Percentiles rank a stretch among this genome's conserved stretches.
Conservation (phyloP, 495 filamentous ascomycete genomes). For the Neurospora sp. region DNA sequence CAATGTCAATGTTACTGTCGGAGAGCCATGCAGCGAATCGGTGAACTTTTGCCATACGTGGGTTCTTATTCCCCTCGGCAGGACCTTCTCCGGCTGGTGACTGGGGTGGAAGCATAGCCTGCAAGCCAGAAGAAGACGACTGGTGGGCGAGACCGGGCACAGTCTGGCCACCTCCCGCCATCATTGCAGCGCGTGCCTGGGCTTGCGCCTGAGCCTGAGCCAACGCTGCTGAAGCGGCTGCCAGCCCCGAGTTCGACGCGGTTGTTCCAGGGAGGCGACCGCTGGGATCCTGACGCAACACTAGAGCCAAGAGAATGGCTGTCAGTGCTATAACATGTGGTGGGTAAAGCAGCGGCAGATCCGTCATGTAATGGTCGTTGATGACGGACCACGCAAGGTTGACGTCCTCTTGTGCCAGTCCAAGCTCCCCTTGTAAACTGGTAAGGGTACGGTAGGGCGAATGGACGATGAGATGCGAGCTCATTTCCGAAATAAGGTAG, state of each 20-base stretch:
- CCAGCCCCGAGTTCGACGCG: conserved; percentile 23
- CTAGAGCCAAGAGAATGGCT: conserved; percentile 76
- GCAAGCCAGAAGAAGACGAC: background rate
- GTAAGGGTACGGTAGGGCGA: conserved; percentile 91
- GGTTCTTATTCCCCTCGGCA: conserved; percentile 13
- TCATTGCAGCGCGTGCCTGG: conserved; percentile 15
- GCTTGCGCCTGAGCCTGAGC: conserved; percentile 30
- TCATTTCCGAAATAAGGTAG: conserved; percentile 88
- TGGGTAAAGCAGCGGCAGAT: conserved; percentile 76
- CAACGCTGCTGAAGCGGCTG: conserved; percentile 29
- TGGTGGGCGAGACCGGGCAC: conserved; percentile 2
- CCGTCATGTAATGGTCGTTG: conserved; percentile 94
- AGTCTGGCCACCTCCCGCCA: conserved; percentile 3
- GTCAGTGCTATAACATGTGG: conserved; percentile 88
- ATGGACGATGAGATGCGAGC: conserved; percentile 86
- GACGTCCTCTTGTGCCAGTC: conserved; percentile 66
- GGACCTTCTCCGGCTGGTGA: conserved; percentile 8
- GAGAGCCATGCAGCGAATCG: conserved; percentile 78
- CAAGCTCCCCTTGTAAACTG: conserved; percentile 59
- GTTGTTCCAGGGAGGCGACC: background rate
- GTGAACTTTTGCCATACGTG: conserved; percentile 48
- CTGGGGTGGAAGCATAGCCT: background rate
- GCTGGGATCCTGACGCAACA: conserved; percentile 45
- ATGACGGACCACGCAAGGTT: conserved; percentile 76
- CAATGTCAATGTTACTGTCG: conserved; percentile 86